Evolutionary conservation across 2,329 filamentous ascomycete genomes (phyloP), one percentile per base, ranked within the genome.

Genomic region (Pleurostoma richardsiae): DNA sequence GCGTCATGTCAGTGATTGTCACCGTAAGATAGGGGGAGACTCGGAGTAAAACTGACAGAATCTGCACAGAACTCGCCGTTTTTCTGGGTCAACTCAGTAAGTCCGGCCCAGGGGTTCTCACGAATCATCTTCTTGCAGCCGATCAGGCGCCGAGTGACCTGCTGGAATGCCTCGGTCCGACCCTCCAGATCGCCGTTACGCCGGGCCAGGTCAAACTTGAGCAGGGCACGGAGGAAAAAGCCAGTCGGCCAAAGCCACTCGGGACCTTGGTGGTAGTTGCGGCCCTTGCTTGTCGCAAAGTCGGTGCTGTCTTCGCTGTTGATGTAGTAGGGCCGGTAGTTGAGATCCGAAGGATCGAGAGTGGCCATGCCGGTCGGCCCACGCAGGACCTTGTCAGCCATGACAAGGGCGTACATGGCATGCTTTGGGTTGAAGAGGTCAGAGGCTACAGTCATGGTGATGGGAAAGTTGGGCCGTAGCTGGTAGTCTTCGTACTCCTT

Each of bases 401-500:
- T 69, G 53, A 86, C 83, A 30, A 99, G 78, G 2, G 91, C 88
- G 47, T 81, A 73, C 51, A 96, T 77, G 5, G 92, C 95, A 59
- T 95, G 88, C 1, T 77, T 70, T 0, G 83, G 76, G 29, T 88
- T 80, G 64, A 99, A 99, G 10, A 99, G 80, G 29, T 89, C 86
- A 0, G 94, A 89, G 0, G 95, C 91, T 1, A 95, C 92, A 2
- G 86, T 82, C 94, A 99, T 97, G 56, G 92, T 90, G 54, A 99
- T 92, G 30, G 91, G 80, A 70, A 95, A 97, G 70, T 99, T 99
- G 51, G 88, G 77, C 28, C 94, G 88, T 39, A 99, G 80, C 65
- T 99, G 94, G 68, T 99, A 99, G 69, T 99, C 94, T 62, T 97
- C 90, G 61, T 95, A 96, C 63, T 94, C 89, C 67, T 96, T 97